Base-by-base conservation (phyloP, 306 rosid genomes). In the Cajanus cajan region DNA sequence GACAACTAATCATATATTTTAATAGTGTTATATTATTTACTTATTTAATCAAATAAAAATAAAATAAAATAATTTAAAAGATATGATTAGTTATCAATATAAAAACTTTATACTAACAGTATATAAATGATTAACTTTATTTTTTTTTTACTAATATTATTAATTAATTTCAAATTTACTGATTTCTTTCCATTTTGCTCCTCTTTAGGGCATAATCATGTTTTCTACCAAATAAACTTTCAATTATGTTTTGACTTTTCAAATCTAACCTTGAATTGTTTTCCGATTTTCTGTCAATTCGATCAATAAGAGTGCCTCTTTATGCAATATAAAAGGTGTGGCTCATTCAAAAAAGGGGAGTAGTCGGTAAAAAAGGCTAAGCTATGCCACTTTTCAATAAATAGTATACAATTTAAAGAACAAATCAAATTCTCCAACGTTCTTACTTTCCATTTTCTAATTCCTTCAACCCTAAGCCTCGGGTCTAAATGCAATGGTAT, bases 401-500 rank as follows among this genome's bases (percentile, higher is more conserved):
- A 12, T 40, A 63, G 48, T 8, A 64, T 34, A 25, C 11, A 52
- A 80, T 22, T 43, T 65, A 74, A 77, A 77, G 79, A 31, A 63
- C 63, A 71, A 77, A 74, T 77, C 25, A 73, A 81, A 66, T 34
- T n/a, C 25, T 16, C 74, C 45, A 7, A 22, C 11, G 14, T 33
- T 52, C 37, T 66, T 79, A 72, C 79, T 87, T 83, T 78, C 76
- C 51, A 21, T 34, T 65, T 52, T 68, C 71, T 67, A 74, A 75
- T 84, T 84, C 78, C 94, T 87, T 87, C 82, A 16, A 37, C 70
- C 74, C 80, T 71, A 90, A 82, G 91, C 34, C 12, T 82, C 74
- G 68, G 71, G 65, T 54, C 64, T 65, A 82, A 73, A 71, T 47
- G 83, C 73, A 62, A 52, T 62, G 82, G 82, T 0, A 80, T 84